Evolutionary conservation across 2,329 filamentous ascomycete species (phyloP), one percentile per base, ranked within the genome.

Genomic region (Talaromyces islandicus): DNA sequence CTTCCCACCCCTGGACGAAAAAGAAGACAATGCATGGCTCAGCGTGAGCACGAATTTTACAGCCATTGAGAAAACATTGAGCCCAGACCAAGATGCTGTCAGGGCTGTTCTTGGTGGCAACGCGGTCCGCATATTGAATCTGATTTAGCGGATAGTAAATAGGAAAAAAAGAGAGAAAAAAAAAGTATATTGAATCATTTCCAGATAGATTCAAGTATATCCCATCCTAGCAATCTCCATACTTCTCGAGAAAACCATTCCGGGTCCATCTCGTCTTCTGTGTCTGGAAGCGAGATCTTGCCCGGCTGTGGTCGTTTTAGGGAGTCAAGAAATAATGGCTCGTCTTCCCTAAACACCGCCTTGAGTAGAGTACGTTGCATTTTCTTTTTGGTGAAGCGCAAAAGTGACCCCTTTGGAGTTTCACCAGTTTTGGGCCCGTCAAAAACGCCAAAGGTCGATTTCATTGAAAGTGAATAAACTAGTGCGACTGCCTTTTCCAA

Each of bases 181-280:
- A 24, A 27, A 25, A 27, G 32, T 12, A 35, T 51, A 27, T 6
- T 7, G 12, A 27, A 52, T 52, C 53, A 55, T 48, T 61, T 61
- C 55, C 60, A 62, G 43, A 59, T 30, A 52, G 56, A 59, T 59
- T 62, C 61, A 52, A 76, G 46, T 56, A 74, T 60, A 55, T 85
- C 82, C 83, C 84, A 86, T 0, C 84, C 84, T 7, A 86, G 66
- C 57, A 85, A 66, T 57, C 75, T 71, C 84, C 84, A 87, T 2
- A 86, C 69, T 64, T 85, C 80, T 59, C 77, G 76, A 57, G 78
- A 76, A 64, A 84, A 86, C 81, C 82, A 85, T 17, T 83, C 78
- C 3, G 76, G 66, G 4, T 71, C 60, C 2, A 50, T 41, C 19
- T 43, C 35, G 2, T 51, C 12, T 17, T 41, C 29, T 19, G 29